Evolutionary conservation across 2,329 filamentous ascomycete genomes (phyloP), one percentile per base, ranked within the genome.

Genomic region (Pseudofabraea citricarpa): DNA sequence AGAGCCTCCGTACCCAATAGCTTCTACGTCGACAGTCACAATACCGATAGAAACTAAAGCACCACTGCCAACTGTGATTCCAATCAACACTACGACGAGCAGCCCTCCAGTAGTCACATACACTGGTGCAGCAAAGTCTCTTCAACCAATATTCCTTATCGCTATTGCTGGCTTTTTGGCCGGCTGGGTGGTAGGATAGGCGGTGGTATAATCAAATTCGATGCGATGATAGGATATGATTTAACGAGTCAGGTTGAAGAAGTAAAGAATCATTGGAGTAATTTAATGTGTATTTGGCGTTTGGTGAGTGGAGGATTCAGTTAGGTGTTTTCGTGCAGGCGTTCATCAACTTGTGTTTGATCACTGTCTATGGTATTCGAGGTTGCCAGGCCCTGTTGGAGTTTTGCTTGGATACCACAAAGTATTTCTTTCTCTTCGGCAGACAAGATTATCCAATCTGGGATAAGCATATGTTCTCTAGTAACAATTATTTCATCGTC

Each of bases 401-500:
- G 27, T 15, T 15, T 12, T 15, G 16, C 6, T 15, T 15, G 13
- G 13, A 31, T 6, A 4, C 13, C 9, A 31, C 16, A 6, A 15
- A 31, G 27, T 15, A 31, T 12, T 10, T 15, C 16, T n/a, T 31
- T 12, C 27, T 31, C 27, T 15, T 31, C 27, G 13, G 13, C 27
- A 12, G 27, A 31, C 6, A 31, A 12, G 16, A 2, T 10, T 15
- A 31, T 7, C 27, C 27, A 21, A 22, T 21, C 18, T 5, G 35
- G 18, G 18, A 37, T 15, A 22, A 21, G 18, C 21, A 37, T 22
- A 8, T 20, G 19, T 20, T 49, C 41, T 43, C 52, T 49, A 2
- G 43, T 35, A n/a, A 55, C 49, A 6, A 19, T 20, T 33, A 22
- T 22, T 9, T 35, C 26, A 35, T n/a, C 18, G 22, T 40, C 16